Conservation (phyloP, 768 basidiomycete genomes). For the Roridomyces roridus region DNA sequence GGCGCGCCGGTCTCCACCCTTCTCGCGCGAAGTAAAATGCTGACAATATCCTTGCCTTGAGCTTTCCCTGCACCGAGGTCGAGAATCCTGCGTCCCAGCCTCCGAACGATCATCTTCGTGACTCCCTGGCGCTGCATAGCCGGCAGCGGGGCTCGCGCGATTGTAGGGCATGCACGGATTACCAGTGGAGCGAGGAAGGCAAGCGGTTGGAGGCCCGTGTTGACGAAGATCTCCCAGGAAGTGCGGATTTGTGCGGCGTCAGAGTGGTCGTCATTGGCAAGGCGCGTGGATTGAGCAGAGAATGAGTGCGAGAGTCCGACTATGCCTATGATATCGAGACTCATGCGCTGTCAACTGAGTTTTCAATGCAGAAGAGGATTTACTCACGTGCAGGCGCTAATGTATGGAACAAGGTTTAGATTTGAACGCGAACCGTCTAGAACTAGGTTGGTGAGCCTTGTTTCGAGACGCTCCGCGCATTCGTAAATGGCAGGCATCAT, state of each 20-base stretch:
- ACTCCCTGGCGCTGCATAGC: slow-evolving; percentile 32
- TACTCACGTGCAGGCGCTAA: slow-evolving; percentile 30
- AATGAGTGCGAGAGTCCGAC: slow-evolving; percentile 52
- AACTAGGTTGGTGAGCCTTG: slow-evolving; percentile 27
- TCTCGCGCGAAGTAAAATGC: slow-evolving; percentile 27
- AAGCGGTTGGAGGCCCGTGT: slow-evolving; percentile 21
- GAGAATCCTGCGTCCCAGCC: slow-evolving; percentile 30
- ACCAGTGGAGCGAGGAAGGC: slow-evolving; percentile 36
- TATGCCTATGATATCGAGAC: slow-evolving; percentile 37
- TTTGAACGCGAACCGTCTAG: slow-evolving; percentile 14
- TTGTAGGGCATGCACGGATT: slow-evolving; percentile 33
- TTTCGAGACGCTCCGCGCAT: slow-evolving; percentile 32
- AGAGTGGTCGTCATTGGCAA: slow-evolving; percentile 8
- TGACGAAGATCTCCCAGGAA: slow-evolving; percentile 31
- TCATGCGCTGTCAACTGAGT: slow-evolving; percentile 6
- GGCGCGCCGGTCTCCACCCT: slow-evolving; percentile 5
- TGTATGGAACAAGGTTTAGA: slow-evolving; percentile 29
- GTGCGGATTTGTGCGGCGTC: slow-evolving; percentile 32
- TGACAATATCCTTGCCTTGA: slow-evolving; percentile 31
- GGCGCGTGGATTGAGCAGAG: slow-evolving; percentile 20
- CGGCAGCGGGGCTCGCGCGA: slow-evolving; percentile 29
- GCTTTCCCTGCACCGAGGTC: slow-evolving; percentile 23
- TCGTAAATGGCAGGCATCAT: slow-evolving; percentile 41
- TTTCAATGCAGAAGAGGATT: not conserved
- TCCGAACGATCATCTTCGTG: slow-evolving; percentile 29